These are phyloP conservation scores for Pseudogymnoascus sp. DNA, from an alignment of 2,329 filamentous ascomycete species.

Conservation along the genomic window DNA sequence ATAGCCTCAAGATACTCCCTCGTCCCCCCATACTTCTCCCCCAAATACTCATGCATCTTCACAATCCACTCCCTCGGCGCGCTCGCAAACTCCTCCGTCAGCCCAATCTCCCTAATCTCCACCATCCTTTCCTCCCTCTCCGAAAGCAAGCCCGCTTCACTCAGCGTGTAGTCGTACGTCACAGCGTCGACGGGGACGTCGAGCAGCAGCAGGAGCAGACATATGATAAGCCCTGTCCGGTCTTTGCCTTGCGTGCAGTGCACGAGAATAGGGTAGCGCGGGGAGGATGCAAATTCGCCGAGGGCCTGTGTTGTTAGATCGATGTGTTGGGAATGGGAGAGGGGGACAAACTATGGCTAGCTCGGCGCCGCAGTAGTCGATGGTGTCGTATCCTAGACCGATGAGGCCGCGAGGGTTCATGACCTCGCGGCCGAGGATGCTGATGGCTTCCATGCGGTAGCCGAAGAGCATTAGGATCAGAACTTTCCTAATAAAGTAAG, in stretches of 20 bases:
- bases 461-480: constrained; percentile 57
- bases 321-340: neutral
- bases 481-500: constrained; percentile 41
- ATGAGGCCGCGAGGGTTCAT: constrained; percentile 66
- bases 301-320: constrained; percentile 34
- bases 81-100: constrained; percentile 65
- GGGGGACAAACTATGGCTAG: constrained; percentile 38
- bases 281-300: constrained; percentile 38
- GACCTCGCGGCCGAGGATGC: constrained; percentile 60
- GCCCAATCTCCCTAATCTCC: constrained; percentile 64
- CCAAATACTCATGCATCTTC: constrained; percentile 50
- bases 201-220: constrained; percentile 60
- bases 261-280: constrained; percentile 57
- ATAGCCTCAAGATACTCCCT: constrained; percentile 56
- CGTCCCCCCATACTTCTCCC: constrained; percentile 57
- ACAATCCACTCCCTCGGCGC: constrained; percentile 59
- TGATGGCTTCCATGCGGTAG: constrained; percentile 61
- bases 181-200: constrained; percentile 52
- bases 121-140: constrained; percentile 57
- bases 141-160: constrained; percentile 50
- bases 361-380: constrained; percentile 60
- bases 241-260: constrained; percentile 92
- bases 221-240: constrained; percentile 64
- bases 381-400: constrained; percentile 60
- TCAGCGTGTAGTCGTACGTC: constrained; percentile 64